phyloP scores from a whole-genome alignment of 345 rosid genomes.

The Sonneratia alba region DNA sequence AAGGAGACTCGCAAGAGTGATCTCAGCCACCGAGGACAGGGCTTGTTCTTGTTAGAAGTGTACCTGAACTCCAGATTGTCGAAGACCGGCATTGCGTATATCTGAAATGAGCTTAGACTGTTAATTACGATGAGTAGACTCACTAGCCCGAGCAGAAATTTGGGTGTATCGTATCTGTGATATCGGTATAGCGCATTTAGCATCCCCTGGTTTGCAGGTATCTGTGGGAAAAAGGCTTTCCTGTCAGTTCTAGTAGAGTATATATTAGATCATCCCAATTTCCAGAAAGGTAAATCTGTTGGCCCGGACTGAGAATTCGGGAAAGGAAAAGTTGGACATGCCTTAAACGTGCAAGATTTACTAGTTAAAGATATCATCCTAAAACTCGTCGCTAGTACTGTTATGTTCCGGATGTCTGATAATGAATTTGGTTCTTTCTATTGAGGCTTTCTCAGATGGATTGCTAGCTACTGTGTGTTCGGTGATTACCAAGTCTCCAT shows the following conservation, averaged over 20 bases:
- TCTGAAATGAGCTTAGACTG: conserved; percentile 49
- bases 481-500: conserved; percentile 36
- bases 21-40: conserved; percentile 52
- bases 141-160: conserved; percentile 23
- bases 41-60: conserved; percentile 28
- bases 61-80: conserved; percentile 46
- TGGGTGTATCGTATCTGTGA: conserved; percentile 27
- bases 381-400: too few relatives aligned
- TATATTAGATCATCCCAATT: background rate
- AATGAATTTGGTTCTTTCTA: too few relatives aligned
- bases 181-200: conserved; percentile 28
- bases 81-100: conserved; percentile 55
- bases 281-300: background rate
- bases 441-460: background rate
- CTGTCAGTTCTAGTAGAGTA: background rate
- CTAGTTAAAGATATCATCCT: too few relatives aligned
- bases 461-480: background rate
- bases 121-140: conserved; percentile 39
- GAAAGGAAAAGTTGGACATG: too few relatives aligned
- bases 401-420: too few relatives aligned
- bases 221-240: conserved; percentile 13
- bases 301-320: too few relatives aligned
- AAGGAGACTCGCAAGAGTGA: conserved; percentile 26
- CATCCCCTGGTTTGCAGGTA: conserved; percentile 31
- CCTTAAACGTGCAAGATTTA: too few relatives aligned